Base-by-base conservation (phyloP, 2,329 filamentous ascomycete species). In the Cercospora sesami region DNA sequence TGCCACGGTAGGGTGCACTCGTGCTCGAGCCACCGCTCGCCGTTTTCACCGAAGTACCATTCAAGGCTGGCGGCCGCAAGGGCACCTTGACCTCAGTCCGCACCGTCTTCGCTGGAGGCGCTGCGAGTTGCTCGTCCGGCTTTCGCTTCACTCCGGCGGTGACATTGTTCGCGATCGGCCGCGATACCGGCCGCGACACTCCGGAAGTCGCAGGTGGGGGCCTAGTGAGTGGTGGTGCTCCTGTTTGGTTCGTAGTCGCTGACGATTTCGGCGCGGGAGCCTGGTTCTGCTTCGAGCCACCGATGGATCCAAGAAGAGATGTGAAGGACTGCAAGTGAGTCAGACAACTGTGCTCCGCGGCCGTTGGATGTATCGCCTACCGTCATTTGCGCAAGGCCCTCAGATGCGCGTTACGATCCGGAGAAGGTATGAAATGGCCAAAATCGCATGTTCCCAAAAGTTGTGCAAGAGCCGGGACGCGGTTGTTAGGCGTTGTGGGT, bases 121-220 rank as follows among this genome's bases (percentile, higher is more conserved):
- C 69, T 62, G 77, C 73, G 31, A 78, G 79, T 62, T 74, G 71
- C 71, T 79, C 75, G 66, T 82, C 76, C 72, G 78, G 71, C 65
- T 77, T 78, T 60, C 78, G 73, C 72, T 79, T 77, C 53, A 76
- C 68, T 30, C 75, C 74, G 57, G 76, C 73, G 26, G 72, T 72
- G 1, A 73, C 70, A 70, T 76, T 74, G 63, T 65, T 74, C 5
- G 74, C 55, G 10, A 66, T 68, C n/a, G 71, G 70, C 53, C 70
- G 70, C 39, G 67, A 64, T 58, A n/a, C 60, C 12, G 71, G 70
- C 57, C 70, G 70, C 26, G 67, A 64, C 51, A 18, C 60, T 33
- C 57, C 62, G 61, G 71, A 70, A 51, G 18, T 63, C 66, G 64
- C 67, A 59, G 72, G 59, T 31, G 68, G 53, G 45, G 62, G 48